phyloP scores from a whole-genome alignment of 306 rosid species.

The Ceratonia siliqua region DNA sequence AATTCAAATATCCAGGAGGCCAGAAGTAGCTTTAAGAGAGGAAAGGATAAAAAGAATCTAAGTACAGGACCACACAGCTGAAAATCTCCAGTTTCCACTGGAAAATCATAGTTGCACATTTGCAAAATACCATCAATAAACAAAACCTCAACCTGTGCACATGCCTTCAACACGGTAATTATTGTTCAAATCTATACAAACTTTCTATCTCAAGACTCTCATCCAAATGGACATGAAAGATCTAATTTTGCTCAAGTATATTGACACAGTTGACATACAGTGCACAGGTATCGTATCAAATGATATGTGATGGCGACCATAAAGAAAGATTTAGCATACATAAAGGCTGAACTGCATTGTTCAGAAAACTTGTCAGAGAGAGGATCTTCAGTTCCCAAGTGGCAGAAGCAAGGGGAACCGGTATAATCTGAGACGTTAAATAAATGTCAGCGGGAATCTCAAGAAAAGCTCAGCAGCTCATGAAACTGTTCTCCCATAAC shows the following conservation, averaged over 20 bases:
- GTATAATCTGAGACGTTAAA: conserved; percentile 18
- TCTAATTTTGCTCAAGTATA: conserved; percentile 40
- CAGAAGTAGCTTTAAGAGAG: conserved; percentile 2
- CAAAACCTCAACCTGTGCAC: conserved; percentile 43
- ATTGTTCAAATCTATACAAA: conserved; percentile 52
- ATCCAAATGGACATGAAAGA: conserved; percentile 37
- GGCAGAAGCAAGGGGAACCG: conserved; percentile 24
- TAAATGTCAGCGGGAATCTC: conserved; percentile 28
- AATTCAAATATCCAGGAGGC: conserved; percentile 28
- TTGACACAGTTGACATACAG: conserved; percentile 50
- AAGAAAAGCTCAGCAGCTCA: conserved; percentile 37
- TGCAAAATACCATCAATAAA: conserved; percentile 38
- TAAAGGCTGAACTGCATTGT: conserved; percentile 48
- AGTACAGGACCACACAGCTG: conserved; percentile 41
- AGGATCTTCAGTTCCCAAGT: conserved; percentile 32
- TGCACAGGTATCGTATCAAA: conserved; percentile 51
- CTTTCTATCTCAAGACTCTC: conserved; percentile 34
- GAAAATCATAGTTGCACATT: conserved; percentile 38
- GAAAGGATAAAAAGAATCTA: conserved; percentile 12
- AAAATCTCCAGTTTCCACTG: conserved; percentile 39
- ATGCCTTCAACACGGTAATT: conserved; percentile 49
- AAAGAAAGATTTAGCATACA: conserved; percentile 56
- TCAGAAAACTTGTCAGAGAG: conserved; percentile 30
- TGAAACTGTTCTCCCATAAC: conserved; percentile 79
- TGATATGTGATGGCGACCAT: conserved; percentile 43